A percentile compares a stretch with the other conserved stretches of the same genome.
Conservation (phyloP, 441 rosid species). For the Pelargonium australe region DNA sequence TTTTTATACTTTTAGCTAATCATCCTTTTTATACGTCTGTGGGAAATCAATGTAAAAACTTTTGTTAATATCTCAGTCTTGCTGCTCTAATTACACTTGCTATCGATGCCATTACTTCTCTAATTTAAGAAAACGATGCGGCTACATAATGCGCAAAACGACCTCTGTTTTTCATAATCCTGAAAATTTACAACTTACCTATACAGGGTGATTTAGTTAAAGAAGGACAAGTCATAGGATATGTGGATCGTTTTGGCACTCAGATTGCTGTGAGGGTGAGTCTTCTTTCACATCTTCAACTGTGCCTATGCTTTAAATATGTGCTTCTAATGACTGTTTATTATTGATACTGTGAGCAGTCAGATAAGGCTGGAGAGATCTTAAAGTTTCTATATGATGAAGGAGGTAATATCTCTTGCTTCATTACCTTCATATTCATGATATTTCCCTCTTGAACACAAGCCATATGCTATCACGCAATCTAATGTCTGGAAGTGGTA, state of each 20-base stretch:
- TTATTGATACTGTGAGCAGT: conserved; percentile 49
- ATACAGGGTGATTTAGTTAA: conserved; percentile 71
- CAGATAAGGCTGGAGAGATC: conserved; percentile 83
- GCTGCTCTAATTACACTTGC: background rate
- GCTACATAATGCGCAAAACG: conserved; percentile 1
- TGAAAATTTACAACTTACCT: conserved; percentile 7
- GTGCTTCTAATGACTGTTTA: conserved; percentile 3
- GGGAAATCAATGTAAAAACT: background rate
- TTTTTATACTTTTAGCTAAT: background rate
- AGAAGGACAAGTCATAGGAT: conserved; percentile 89
- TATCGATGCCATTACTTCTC: conserved; percentile 3
- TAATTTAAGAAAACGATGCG: background rate
- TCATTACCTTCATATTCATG: background rate
- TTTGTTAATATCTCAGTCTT: background rate
- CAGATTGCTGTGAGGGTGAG: conserved; percentile 80
- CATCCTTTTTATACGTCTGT: background rate
- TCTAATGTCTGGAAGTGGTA: background rate
- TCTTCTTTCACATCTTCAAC: conserved; percentile 16
- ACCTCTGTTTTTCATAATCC: conserved; percentile 6
- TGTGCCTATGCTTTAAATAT: conserved; percentile 13
- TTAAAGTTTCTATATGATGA: conserved; percentile 71
- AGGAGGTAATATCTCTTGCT: conserved; percentile 54
- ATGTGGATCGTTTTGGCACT: conserved; percentile 67
- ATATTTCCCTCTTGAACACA: background rate
- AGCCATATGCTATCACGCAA: background rate